Conservation (phyloP, 2,329 filamentous ascomycete genomes). For the Colletotrichum sansevieriae region DNA sequence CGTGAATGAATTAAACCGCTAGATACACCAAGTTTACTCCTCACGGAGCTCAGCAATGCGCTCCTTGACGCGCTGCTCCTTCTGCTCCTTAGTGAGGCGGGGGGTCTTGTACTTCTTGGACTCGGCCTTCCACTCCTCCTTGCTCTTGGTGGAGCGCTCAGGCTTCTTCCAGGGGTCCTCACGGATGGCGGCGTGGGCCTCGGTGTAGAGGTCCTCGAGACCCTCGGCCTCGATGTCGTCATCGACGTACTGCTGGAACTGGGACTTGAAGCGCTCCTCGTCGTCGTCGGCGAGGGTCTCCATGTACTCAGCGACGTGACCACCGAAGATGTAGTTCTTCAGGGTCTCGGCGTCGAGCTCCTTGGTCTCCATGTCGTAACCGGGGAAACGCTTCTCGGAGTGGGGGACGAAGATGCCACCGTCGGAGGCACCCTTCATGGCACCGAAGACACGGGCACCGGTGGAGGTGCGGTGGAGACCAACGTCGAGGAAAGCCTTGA, state of each 20-base stretch:
- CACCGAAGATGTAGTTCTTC: conserved; percentile 99
- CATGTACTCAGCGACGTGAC: conserved; percentile 99
- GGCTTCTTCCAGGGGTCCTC: conserved; percentile 98
- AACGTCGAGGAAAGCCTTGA: conserved; percentile 99
- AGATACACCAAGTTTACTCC: conserved; percentile 52
- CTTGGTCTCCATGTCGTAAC: conserved; percentile 96
- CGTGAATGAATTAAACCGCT: conserved; percentile 34
- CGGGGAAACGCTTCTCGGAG: conserved; percentile 99
- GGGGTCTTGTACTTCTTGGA: conserved; percentile 85
- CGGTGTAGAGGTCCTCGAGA: conserved; percentile 94
- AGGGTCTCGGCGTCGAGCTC: conserved; percentile 97
- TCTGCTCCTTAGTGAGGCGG: conserved; percentile 89
- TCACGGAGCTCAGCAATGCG: conserved; percentile 87
- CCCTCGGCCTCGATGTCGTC: conserved; percentile 96
- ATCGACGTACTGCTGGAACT: conserved; percentile 98
- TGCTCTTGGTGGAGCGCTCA: conserved; percentile 89
- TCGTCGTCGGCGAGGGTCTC: conserved; percentile 99
- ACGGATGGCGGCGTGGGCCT: conserved; percentile 96
- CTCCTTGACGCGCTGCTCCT: conserved; percentile 84
- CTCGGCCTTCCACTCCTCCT: conserved; percentile 97
- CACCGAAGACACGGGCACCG: conserved; percentile 98
- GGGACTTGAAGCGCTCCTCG: conserved; percentile 98
- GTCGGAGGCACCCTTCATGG: conserved; percentile 99
- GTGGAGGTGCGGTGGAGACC: conserved; percentile 97
- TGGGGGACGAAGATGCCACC: conserved; percentile 97